phyloP scores from a whole-genome alignment of 495 filamentous ascomycete genomes.

The Podospora conica region DNA sequence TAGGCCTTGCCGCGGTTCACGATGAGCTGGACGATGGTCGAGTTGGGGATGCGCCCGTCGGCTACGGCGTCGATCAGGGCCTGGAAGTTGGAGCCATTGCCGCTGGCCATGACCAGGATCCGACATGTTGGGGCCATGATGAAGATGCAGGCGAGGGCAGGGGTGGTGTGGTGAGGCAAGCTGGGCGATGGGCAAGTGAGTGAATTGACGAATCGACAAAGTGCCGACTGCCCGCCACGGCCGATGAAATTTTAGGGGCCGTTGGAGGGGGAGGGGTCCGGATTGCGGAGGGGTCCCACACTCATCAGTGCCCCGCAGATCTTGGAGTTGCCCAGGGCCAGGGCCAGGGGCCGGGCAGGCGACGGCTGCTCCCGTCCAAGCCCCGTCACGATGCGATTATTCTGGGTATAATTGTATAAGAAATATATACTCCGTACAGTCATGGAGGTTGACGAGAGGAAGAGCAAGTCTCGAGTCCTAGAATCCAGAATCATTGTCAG shows the following conservation, averaged over 20 bases:
- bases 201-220: background rate
- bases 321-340: no score
- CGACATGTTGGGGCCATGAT: slow-evolving; percentile 28
- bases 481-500: no score
- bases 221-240: background rate
- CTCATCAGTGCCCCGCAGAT: background rate
- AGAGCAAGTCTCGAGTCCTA: no score
- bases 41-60: slow-evolving; percentile 48
- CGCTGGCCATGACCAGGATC: slow-evolving; percentile 49
- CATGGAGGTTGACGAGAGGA: no score
- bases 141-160: background rate
- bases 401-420: no score
- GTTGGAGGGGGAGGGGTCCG: background rate
- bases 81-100: slow-evolving; percentile 82
- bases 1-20: slow-evolving; percentile 78
- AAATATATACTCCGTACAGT: no score
- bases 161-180: background rate
- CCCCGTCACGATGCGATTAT: background rate
- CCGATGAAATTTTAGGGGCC: background rate
- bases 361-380: background rate
- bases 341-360: no score
- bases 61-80: slow-evolving; percentile 73
- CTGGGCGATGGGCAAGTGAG: background rate
- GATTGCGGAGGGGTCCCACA: background rate
- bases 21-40: slow-evolving; percentile 67